Evolutionary conservation across 2,329 filamentous ascomycete species (phyloP), one percentile per base, ranked within the genome.

Genomic region (Westerdykella sp.): DNA sequence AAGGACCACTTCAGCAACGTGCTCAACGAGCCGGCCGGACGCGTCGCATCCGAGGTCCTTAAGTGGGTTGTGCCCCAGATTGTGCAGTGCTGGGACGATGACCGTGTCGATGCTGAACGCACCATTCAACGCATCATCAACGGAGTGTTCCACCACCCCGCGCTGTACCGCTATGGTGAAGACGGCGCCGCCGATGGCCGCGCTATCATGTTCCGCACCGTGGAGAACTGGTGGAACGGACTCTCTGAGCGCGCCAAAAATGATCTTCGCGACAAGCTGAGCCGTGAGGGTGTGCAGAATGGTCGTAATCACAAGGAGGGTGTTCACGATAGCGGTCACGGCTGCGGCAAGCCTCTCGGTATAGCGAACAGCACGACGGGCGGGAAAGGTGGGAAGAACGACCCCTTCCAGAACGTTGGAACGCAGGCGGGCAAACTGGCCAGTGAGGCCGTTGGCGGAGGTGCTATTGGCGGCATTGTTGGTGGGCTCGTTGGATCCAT

Each of bases 1-100:
- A 96, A 96, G 72, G 90, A 96, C 59, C 90, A 96, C 69, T 96
- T 96, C 67, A 86, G 84, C 50, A 94, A 94, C 60, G 74, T 84
- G 25, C 77, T 96, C 46, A 96, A 96, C 63, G 89, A 95, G 63
- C 79, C 89, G 35, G 90, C 88, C 37, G 90, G 90, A 43, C 84
- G 84, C 57, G 80, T 89, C 46, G 88, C 90, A 21, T 85, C 84
- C 50, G 79, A 83, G 56, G 81, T 90, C 38, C 73, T 96, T 35
- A 79, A 78, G 44, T 96, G 89, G 87, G 84, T 84, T 16, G 87
- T 95, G 12, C 91, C 91, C 7, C 88, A 95, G 65, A 72, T 96
- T 48, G 93, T 96, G 72, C 73, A 85, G 30, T 86, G 84, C 56
- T 94, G 90, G 81, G 90, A 96, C 57, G 77, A 95, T 52, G 81